phyloP scores from a whole-genome alignment of 192 early-diverging fungal species.

The Pecoramyces ruminantium region DNA sequence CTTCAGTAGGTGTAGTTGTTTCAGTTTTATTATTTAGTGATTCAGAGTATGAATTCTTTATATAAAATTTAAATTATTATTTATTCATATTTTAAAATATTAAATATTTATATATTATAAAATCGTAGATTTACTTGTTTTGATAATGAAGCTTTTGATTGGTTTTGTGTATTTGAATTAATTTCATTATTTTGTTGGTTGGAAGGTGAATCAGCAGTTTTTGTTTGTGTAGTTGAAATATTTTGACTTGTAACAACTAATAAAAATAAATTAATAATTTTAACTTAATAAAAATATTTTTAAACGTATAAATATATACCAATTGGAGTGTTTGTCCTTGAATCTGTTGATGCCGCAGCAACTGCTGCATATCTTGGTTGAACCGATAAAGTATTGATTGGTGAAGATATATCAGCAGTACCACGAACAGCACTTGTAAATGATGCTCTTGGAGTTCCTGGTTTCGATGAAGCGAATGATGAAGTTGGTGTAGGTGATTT shows the following conservation, averaged over 20 bases:
- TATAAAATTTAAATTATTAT: no score
- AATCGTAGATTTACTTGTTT: constrained; percentile 3
- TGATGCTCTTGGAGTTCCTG: constrained; percentile 2
- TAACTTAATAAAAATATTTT: no score
- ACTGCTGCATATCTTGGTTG: constrained; percentile 16
- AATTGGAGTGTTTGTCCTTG: constrained; percentile 1
- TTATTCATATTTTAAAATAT: no score
- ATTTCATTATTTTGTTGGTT: neutral
- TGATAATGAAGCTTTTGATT: neutral
- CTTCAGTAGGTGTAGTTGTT: constrained; percentile 9
- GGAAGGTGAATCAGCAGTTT: neutral
- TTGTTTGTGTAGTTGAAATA: neutral
- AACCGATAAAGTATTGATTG: neutral
- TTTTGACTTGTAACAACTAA: constrained; percentile 2
- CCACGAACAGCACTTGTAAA: neutral
- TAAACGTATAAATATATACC: no score
- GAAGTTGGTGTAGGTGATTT: constrained; percentile 9
- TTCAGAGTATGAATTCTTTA: constrained; percentile 6
- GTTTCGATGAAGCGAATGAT: constrained; percentile 6
- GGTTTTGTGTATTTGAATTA: neutral
- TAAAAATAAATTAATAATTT: no score
- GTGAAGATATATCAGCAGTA: neutral
- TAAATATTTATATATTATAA: no score
- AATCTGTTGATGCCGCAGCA: constrained; percentile 11
- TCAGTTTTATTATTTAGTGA: constrained; percentile 5